Conservation (phyloP, 305 asterid species). For the Solanum chacoense region DNA sequence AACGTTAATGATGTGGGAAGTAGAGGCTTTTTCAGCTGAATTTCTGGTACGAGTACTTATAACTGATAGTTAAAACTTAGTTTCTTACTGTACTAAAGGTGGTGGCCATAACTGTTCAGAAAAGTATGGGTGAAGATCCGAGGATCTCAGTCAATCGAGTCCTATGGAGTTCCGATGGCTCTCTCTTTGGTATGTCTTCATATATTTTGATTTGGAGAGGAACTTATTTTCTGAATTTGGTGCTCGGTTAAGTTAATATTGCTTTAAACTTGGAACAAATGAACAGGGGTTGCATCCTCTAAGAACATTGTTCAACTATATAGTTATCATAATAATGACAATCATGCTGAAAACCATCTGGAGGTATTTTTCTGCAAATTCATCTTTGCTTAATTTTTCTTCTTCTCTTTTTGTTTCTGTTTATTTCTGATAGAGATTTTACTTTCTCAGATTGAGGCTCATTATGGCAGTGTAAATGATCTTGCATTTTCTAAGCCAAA, state of each 20-base stretch:
- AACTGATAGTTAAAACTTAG: background rate
- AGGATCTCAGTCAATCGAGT: slow-evolving; percentile 33
- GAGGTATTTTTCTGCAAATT: slow-evolving; percentile 30
- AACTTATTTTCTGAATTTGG: background rate
- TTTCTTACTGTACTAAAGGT: background rate
- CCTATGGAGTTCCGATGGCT: slow-evolving; percentile 54
- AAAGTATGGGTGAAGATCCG: slow-evolving; percentile 16
- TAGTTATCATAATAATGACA: slow-evolving; percentile 15
- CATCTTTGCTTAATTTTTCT: background rate
- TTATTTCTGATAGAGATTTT: slow-evolving; percentile 2
- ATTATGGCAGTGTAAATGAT: slow-evolving; percentile 54
- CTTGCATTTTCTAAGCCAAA: slow-evolving; percentile 42
- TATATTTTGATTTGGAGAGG: background rate
- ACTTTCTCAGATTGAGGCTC: slow-evolving; percentile 48
- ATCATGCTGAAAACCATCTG: slow-evolving; percentile 20
- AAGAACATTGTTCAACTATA: slow-evolving; percentile 28
- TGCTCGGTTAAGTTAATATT: background rate
- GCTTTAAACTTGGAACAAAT: background rate
- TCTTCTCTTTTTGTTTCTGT: background rate
- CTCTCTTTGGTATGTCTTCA: slow-evolving; percentile 39
- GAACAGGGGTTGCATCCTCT: slow-evolving; percentile 54
- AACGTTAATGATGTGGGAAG: slow-evolving; percentile 24
- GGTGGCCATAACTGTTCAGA: slow-evolving; percentile 20
- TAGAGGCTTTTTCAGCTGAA: slow-evolving; percentile 11
- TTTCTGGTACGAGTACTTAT: slow-evolving; percentile 24